Evolutionary conservation across 768 basidiomycete genomes (phyloP).

Genomic region (Pulveroboletus sp.): DNA sequence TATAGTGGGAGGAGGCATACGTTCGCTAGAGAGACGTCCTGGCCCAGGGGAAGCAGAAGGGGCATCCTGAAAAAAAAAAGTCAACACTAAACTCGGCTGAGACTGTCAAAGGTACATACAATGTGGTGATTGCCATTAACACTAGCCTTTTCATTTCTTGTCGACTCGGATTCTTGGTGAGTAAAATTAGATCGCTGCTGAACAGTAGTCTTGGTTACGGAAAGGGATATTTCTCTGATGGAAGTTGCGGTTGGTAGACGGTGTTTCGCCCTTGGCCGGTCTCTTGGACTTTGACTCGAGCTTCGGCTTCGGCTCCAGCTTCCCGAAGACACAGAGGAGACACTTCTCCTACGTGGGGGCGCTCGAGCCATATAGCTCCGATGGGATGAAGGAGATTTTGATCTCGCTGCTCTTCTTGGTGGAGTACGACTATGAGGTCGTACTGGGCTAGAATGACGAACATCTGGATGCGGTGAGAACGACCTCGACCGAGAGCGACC

Average conservation of each 20-base stretch:
- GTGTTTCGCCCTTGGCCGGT: slow-evolving; percentile 55
- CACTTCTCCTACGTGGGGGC: slow-evolving; percentile 41
- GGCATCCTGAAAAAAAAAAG: slow-evolving; percentile 12
- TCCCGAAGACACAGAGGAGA: slow-evolving; percentile 53
- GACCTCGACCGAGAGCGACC: slow-evolving; percentile 65
- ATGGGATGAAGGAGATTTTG: slow-evolving; percentile 44
- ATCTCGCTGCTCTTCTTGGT: slow-evolving; percentile 38
- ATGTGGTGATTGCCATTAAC: slow-evolving; percentile 39
- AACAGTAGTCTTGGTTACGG: slow-evolving; percentile 30
- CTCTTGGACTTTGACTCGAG: slow-evolving; percentile 51
- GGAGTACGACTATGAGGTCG: slow-evolving; percentile 48
- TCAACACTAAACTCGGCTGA: slow-evolving; percentile 6
- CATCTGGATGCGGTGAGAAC: slow-evolving; percentile 56
- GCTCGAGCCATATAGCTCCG: slow-evolving; percentile 37
- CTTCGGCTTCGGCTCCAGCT: slow-evolving; percentile 55
- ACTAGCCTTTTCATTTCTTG: slow-evolving; percentile 36
- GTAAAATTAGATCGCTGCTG: slow-evolving; percentile 20
- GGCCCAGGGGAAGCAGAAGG: slow-evolving; percentile 21
- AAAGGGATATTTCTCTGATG: slow-evolving; percentile 33
- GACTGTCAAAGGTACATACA: slow-evolving; percentile 15
- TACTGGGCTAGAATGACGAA: slow-evolving; percentile 49
- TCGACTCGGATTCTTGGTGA: slow-evolving; percentile 21
- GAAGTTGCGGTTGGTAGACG: slow-evolving; percentile 54
- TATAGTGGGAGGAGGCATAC: slow-evolving; percentile 34
- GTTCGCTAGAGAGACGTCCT: slow-evolving; percentile 23